Evolutionary conservation across 1,139 yeast genomes (phyloP), one percentile per base, ranked within the genome.

Genomic region (Meyerozyma guilliermondii): DNA sequence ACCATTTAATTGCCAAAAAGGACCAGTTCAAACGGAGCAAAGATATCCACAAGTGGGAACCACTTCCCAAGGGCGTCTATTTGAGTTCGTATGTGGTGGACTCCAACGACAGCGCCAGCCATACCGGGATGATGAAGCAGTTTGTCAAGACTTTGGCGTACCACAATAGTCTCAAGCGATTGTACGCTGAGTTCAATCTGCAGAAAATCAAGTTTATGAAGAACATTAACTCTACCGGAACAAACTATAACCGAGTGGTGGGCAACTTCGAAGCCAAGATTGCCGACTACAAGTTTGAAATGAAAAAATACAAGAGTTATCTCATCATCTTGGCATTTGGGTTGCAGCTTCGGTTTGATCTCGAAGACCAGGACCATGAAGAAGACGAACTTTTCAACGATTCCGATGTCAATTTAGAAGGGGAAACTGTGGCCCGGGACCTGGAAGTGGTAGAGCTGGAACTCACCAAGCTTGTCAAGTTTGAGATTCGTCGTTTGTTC

Each of bases 271-370:
- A 70, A 33, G 55, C 59, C 39, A 73, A 70, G 50, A 54, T 66
- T 17, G 59, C 59, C 38, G 76, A 73, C 45, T 70, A 76, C 51
- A 71, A 68, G 51, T 53, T 56, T 33, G 81, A 76, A 46, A 58
- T 74, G 49, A 58, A 62, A 43, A 68, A 72, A 54, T 75, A 74
- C 55, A 74, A 69, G 57, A 63, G 61, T 47, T 77, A 77, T 55
- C 61, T 76, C 39, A 60, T 67, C 39, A 66, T 70, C 39, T 63
- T 76, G 40, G 78, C 76, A 7, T 68, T 67, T 51, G 81, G 77
- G 0, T 66, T 76, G 46, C 74, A 70, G 48, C 62, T 75, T 46
- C 63, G 77, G 47, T 69, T 71, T 46, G 74, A 71, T 44, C 59
- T 69, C 45, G 72, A 70, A 47, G 73, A 60, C 41, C 62, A 58